Evolutionary conservation across 2,329 filamentous ascomycete genomes (phyloP).

Genomic region (Aspergillus uvarum): DNA sequence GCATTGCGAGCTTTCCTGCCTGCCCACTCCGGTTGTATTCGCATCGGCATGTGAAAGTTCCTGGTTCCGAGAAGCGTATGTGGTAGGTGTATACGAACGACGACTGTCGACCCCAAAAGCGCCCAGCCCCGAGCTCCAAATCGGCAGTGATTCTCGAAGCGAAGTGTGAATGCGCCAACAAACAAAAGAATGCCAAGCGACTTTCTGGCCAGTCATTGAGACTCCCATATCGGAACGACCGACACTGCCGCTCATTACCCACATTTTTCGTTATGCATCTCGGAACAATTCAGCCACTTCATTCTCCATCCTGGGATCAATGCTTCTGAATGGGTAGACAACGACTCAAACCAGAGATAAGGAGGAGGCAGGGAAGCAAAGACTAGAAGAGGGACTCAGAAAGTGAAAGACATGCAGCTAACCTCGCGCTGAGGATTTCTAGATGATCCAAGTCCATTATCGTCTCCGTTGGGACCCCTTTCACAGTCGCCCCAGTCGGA

Average conservation of each 20-base stretch:
- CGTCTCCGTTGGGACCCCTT: constrained; percentile 38
- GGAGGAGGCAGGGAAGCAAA: neutral
- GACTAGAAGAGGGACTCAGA: neutral
- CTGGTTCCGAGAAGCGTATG: constrained; percentile 1
- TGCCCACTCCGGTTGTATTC: neutral
- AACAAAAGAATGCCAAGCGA: neutral
- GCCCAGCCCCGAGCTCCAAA: neutral
- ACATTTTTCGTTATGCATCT: constrained; percentile 11
- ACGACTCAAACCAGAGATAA: constrained; percentile 1
- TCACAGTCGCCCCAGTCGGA: constrained; percentile 38
- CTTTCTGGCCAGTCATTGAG: neutral
- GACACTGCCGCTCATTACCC: constrained; percentile 3
- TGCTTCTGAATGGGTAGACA: constrained; percentile 5
- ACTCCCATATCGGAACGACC: neutral
- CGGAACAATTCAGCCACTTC: constrained; percentile 12
- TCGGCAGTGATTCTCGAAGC: neutral
- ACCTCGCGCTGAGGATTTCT: constrained; percentile 13
- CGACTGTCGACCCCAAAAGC: neutral
- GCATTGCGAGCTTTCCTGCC: neutral
- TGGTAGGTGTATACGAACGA: neutral
- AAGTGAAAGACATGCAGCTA: constrained; percentile 11
- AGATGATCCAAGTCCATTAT: constrained; percentile 43
- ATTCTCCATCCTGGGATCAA: constrained; percentile 8
- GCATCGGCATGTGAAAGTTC: neutral
- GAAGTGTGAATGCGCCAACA: neutral